These are phyloP conservation scores for Lipomyces orientalis DNA, from an alignment of 805 yeast genomes.

Conservation along the genomic window DNA sequence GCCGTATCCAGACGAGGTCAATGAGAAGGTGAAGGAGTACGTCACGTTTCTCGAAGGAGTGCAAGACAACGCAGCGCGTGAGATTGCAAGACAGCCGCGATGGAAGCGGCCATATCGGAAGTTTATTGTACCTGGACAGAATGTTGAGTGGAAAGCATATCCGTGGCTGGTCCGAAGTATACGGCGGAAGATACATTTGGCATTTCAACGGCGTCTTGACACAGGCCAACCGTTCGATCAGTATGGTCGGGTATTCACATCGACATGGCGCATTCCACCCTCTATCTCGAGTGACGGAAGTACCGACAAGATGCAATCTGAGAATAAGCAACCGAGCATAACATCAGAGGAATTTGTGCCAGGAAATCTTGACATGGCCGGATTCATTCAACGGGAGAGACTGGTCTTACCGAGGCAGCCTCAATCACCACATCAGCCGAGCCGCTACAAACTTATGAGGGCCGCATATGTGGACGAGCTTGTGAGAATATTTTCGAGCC, in stretches of 20 bases:
- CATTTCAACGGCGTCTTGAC: slow-evolving; percentile 9
- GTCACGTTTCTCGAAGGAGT: not conserved
- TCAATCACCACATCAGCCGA: not conserved
- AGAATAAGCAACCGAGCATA: not conserved
- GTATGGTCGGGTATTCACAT: slow-evolving; percentile 29
- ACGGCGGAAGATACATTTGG: not conserved
- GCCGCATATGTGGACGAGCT: slow-evolving; percentile 9
- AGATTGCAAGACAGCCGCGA: slow-evolving; percentile 1
- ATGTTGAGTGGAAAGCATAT: not conserved
- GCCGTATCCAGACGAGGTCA: not conserved
- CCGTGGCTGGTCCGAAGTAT: slow-evolving; percentile 4
- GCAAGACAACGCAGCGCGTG: not conserved
- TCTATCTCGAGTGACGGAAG: not conserved
- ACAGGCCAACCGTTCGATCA: slow-evolving; percentile 9
- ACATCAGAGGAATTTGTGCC: not conserved
- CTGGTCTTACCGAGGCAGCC: not conserved
- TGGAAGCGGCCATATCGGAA: slow-evolving; percentile 2
- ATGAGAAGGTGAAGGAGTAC: not conserved
- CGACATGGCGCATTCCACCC: slow-evolving; percentile 24
- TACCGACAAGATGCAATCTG: not conserved
- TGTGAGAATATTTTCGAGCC: slow-evolving; percentile 1
- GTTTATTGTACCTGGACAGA: not conserved
- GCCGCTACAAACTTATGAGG: not conserved
- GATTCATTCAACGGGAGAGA: not conserved
- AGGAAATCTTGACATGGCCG: not conserved